Evolutionary conservation across 352 stramenopile genomes (phyloP).

Genomic region (Elongisporangium senticosum): DNA sequence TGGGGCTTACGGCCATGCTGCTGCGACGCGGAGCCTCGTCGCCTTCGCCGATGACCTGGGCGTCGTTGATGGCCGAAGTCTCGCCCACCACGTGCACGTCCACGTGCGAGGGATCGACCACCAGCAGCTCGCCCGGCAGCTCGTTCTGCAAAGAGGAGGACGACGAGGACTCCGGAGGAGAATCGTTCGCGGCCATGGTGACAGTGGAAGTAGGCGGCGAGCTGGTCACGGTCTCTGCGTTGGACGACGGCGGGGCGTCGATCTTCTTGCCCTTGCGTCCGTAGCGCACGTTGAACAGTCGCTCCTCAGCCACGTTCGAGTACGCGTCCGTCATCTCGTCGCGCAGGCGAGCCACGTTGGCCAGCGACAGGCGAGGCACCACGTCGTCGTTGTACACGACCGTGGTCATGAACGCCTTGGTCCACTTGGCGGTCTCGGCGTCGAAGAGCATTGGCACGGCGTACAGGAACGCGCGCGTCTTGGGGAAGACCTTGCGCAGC

Average conservation of each 20-base stretch:
- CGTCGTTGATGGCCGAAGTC: neutral
- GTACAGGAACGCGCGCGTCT: conserved; percentile 57
- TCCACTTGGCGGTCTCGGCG: conserved; percentile 45
- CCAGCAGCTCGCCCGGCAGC: neutral
- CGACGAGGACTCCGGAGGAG: neutral
- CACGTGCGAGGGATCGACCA: neutral
- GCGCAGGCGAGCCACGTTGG: conserved; percentile 56
- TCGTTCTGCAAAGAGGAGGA: neutral
- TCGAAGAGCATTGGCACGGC: conserved; percentile 64
- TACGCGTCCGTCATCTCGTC: conserved; percentile 70
- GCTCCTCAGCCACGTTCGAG: conserved; percentile 55
- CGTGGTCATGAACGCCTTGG: conserved; percentile 60
- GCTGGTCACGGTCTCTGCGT: neutral
- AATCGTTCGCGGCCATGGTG: neutral
- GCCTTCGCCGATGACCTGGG: neutral
- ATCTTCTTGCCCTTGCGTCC: conserved; percentile 37
- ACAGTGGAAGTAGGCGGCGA: neutral
- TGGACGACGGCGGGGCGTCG: conserved; percentile 1
- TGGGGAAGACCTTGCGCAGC: conserved; percentile 46
- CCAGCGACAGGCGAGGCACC: conserved; percentile 58
- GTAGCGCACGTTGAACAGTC: conserved; percentile 53
- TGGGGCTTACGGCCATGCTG: neutral
- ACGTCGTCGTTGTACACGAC: conserved; percentile 71
- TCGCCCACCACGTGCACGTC: neutral
- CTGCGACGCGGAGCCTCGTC: neutral